Conservation (phyloP, 129 eudicot species). For the Arctium lappa region DNA sequence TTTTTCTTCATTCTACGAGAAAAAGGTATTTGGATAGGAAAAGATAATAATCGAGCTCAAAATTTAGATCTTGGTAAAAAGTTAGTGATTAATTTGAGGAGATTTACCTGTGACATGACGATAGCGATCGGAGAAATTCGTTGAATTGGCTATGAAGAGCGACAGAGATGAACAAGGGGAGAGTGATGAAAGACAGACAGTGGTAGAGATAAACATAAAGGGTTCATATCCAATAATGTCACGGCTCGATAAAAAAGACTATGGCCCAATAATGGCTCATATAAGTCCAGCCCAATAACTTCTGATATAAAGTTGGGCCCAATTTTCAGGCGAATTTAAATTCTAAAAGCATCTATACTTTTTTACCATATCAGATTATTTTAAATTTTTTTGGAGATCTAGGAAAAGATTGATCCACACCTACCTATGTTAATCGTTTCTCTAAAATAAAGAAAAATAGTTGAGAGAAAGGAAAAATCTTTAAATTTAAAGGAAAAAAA, state of each 20-base stretch:
- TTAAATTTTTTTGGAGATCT: too few species aligned
- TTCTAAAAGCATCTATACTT: too few species aligned
- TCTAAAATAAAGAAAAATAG: too few species aligned
- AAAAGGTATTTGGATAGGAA: background rate
- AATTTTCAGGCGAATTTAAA: too few species aligned
- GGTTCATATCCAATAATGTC: background rate
- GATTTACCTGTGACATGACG: slow-evolving; percentile 46
- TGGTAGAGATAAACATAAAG: background rate
- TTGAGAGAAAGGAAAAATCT: too few species aligned
- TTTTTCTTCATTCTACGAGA: background rate
- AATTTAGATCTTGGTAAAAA: background rate
- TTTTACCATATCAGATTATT: too few species aligned
- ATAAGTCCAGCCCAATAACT: background rate
- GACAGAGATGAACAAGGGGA: background rate
- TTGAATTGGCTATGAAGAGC: background rate
- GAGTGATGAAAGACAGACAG: background rate
- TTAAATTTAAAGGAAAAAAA: too few species aligned
- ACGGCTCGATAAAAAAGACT: background rate
- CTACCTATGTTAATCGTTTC: too few species aligned
- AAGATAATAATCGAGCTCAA: background rate
- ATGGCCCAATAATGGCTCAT: background rate
- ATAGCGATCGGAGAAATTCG: background rate
- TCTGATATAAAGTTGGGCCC: background rate
- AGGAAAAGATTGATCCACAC: too few species aligned
- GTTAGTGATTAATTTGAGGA: background rate